These are phyloP conservation scores for Centella asiatica DNA, from an alignment of 129 eudicot species.

Conservation along the genomic window DNA sequence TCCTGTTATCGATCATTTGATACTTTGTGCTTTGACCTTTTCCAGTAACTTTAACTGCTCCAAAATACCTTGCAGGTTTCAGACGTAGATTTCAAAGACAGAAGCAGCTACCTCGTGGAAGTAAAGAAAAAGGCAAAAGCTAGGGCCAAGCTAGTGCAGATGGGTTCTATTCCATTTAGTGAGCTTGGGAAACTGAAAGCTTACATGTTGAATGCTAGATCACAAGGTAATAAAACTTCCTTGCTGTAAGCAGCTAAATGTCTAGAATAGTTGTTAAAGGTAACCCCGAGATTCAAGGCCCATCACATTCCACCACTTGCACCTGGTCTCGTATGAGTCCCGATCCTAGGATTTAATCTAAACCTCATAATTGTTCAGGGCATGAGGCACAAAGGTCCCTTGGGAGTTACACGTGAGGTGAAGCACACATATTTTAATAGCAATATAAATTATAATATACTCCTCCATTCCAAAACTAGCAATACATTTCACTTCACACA, in stretches of 20 bases:
- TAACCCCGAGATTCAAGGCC: too few relatives aligned
- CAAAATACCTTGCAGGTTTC: conserved; percentile 35
- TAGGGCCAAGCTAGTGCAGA: conserved; percentile 50
- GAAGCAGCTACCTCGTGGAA: conserved; percentile 15
- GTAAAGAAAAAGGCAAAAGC: conserved; percentile 55
- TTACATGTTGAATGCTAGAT: conserved; percentile 40
- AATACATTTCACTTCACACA: too few relatives aligned
- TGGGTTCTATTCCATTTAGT: conserved; percentile 46
- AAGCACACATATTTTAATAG: too few relatives aligned
- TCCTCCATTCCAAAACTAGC: too few relatives aligned
- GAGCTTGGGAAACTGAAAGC: conserved; percentile 65
- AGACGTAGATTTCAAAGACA: conserved; percentile 25
- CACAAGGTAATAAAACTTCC: conserved; percentile 29
- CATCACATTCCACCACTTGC: too few relatives aligned
- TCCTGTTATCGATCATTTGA: neutral
- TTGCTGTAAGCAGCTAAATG: neutral
- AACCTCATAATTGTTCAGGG: too few relatives aligned
- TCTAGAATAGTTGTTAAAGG: neutral
- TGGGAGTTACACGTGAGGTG: too few relatives aligned
- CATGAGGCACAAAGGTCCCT: too few relatives aligned
- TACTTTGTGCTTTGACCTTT: conserved; percentile 11
- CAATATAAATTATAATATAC: too few relatives aligned
- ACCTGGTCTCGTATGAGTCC: too few relatives aligned
- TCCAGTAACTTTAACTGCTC: conserved; percentile 3
- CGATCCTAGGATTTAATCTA: too few relatives aligned